These are phyloP conservation scores for Conticribra weissflogii DNA, from an alignment of 108 stramenopile genomes.

Conservation along the genomic window DNA sequence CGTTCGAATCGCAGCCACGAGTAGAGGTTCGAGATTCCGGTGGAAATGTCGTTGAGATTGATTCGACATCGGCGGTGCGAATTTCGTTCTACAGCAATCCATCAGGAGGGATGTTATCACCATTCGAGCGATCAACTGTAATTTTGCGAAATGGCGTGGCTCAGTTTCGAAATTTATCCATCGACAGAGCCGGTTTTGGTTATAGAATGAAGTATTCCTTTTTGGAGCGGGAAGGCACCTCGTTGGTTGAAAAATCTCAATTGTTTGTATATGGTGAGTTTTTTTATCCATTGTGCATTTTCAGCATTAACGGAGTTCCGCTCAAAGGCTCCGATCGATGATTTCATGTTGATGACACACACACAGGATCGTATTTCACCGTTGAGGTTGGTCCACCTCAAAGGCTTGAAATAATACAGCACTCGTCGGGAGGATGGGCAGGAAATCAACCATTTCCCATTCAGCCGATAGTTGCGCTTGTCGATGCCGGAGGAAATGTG, in stretches of 20 bases:
- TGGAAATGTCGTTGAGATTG: slow-evolving; percentile 41
- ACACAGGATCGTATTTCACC: slow-evolving; percentile 38
- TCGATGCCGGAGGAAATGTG: slow-evolving; percentile 55
- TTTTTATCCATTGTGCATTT: too few species aligned
- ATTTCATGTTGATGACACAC: too few species aligned
- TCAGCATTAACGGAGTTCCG: too few species aligned
- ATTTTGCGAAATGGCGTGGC: slow-evolving; percentile 30
- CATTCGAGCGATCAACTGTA: slow-evolving; percentile 17
- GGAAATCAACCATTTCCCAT: slow-evolving; percentile 55
- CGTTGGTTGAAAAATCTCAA: slow-evolving; percentile 15
- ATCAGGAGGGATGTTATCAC: slow-evolving; percentile 27
- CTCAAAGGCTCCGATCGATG: too few species aligned
- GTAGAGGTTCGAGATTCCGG: slow-evolving; percentile 50
- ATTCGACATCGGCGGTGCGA: slow-evolving; percentile 39
- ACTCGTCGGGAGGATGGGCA: slow-evolving; percentile 44
- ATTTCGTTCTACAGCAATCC: slow-evolving; percentile 47
- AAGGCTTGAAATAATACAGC: slow-evolving; percentile 25
- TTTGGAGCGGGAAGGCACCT: slow-evolving; percentile 17
- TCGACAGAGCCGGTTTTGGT: slow-evolving; percentile 46
- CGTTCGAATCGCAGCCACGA: slow-evolving; percentile 46
- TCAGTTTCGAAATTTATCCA: slow-evolving; percentile 42
- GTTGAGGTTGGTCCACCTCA: slow-evolving; percentile 45
- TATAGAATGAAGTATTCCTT: slow-evolving; percentile 36
- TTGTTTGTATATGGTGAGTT: slow-evolving; percentile 20
- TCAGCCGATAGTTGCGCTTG: slow-evolving; percentile 49